Percentiles rank a stretch among this genome's conserved stretches.
phyloP scores from a whole-genome alignment of 495 filamentous ascomycete genomes.

The Oleoguttula mirabilis region DNA sequence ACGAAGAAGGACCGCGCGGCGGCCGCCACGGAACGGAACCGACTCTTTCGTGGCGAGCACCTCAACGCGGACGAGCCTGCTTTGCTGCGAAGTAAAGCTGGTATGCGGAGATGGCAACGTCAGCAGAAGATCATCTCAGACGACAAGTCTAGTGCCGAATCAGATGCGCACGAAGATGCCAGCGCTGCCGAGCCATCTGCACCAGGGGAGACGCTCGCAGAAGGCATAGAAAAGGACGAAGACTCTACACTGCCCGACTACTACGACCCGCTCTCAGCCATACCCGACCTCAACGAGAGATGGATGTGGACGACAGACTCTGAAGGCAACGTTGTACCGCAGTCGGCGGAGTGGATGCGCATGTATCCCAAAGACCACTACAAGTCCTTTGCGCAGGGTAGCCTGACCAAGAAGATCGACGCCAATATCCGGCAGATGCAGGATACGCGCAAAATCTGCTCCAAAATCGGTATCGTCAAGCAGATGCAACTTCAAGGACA shows the following conservation, averaged over 20 bases:
- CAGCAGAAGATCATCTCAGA: slow-evolving; percentile 52
- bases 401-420: slow-evolving; percentile 66
- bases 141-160: slow-evolving; percentile 31
- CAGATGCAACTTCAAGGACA: slow-evolving; percentile 96
- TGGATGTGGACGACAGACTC: slow-evolving; percentile 78
- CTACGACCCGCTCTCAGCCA: slow-evolving; percentile 72
- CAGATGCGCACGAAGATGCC: slow-evolving; percentile 32
- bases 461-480: slow-evolving; percentile 93
- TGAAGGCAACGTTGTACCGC: slow-evolving; percentile 74
- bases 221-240: slow-evolving; percentile 80
- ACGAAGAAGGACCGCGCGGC: slow-evolving; percentile 93
- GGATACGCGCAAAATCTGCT: slow-evolving; percentile 88
- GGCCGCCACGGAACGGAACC: slow-evolving; percentile 66
- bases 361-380: slow-evolving; percentile 65
- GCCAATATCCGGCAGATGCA: slow-evolving; percentile 92
- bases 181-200: slow-evolving; percentile 36
- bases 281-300: slow-evolving; percentile 68
- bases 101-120: slow-evolving; percentile 71
- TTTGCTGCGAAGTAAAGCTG: slow-evolving; percentile 59
- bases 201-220: slow-evolving; percentile 63
- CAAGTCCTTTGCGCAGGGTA: slow-evolving; percentile 62
- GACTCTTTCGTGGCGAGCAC: slow-evolving; percentile 71
- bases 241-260: slow-evolving; percentile 78
- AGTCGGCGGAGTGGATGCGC: slow-evolving; percentile 65
- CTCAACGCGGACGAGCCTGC: slow-evolving; percentile 82